Conservation (phyloP, 371 early-diverging fungal genomes). For the Apophysomyces trapeziformis region DNA sequence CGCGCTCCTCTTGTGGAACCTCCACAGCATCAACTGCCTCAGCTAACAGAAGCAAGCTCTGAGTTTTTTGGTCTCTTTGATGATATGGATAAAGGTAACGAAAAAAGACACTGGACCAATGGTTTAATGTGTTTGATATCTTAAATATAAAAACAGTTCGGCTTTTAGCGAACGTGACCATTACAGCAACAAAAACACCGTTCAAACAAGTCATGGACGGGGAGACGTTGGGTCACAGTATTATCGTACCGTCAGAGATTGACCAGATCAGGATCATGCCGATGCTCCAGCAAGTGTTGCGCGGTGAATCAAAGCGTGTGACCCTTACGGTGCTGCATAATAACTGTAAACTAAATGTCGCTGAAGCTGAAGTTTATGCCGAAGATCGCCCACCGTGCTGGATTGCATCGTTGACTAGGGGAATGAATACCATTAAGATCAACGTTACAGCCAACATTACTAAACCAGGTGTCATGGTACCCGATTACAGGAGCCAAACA, state of each 20-base stretch:
- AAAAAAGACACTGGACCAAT: background rate
- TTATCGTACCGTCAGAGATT: slow-evolving; percentile 29
- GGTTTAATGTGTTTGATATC: background rate
- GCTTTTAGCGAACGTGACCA: slow-evolving; percentile 14
- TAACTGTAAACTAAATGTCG: slow-evolving; percentile 32
- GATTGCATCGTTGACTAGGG: slow-evolving; percentile 28
- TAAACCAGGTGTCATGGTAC: slow-evolving; percentile 24
- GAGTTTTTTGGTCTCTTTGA: slow-evolving; percentile 21
- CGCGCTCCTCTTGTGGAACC: background rate
- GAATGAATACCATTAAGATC: slow-evolving; percentile 43
- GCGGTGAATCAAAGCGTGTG: slow-evolving; percentile 28
- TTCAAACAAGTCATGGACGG: slow-evolving; percentile 30
- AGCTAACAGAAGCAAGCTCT: slow-evolving; percentile 8
- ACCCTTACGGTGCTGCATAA: slow-evolving; percentile 39
- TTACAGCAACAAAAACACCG: slow-evolving; percentile 16
- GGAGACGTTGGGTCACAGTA: slow-evolving; percentile 34
- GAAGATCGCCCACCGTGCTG: slow-evolving; percentile 19
- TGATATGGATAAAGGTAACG: slow-evolving; percentile 20
- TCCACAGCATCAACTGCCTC: slow-evolving; percentile 7
- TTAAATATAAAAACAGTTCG: slow-evolving; percentile 16
- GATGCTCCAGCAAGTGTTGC: slow-evolving; percentile 23
- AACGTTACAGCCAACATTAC: slow-evolving; percentile 41
- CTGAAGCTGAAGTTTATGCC: slow-evolving; percentile 11
- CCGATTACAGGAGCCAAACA: slow-evolving; percentile 42
- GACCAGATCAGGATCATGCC: slow-evolving; percentile 32